A percentile compares a stretch with the other conserved stretches of the same genome.
phyloP scores from a whole-genome alignment of 768 basidiomycete genomes.

The Tephrocybe sp. region DNA sequence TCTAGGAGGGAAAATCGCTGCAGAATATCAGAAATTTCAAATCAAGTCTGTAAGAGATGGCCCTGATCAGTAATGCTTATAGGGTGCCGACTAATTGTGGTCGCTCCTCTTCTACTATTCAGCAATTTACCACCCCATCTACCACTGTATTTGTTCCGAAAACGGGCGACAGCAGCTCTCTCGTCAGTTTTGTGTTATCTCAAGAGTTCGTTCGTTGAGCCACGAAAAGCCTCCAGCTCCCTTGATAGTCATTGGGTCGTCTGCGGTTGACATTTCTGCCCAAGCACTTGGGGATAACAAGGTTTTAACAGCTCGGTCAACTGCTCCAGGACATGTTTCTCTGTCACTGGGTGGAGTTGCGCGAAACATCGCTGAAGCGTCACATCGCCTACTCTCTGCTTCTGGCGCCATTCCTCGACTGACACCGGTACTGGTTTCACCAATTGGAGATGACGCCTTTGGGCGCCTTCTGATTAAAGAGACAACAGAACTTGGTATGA shows the following conservation, averaged over 20 bases:
- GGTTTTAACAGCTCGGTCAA: constrained; percentile 55
- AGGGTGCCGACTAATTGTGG: constrained; percentile 1
- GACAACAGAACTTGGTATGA: constrained; percentile 65
- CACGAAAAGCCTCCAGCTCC: constrained; percentile 34
- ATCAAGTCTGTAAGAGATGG: constrained; percentile 32
- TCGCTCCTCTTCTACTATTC: neutral
- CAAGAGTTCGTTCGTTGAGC: neutral
- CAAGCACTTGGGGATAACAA: constrained; percentile 34
- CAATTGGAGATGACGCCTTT: constrained; percentile 76
- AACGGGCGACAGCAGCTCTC: neutral
- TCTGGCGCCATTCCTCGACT: constrained; percentile 28
- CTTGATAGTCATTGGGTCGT: constrained; percentile 78
- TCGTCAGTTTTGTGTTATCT: constrained; percentile 10
- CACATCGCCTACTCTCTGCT: constrained; percentile 59
- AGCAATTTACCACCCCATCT: constrained; percentile 3
- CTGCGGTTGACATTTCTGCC: constrained; percentile 88
- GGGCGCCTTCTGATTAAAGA: constrained; percentile 65
- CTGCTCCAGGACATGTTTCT: constrained; percentile 74
- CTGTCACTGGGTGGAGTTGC: constrained; percentile 87
- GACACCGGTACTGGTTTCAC: constrained; percentile 66
- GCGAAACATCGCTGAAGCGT: constrained; percentile 93
- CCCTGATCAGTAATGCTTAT: constrained; percentile 7
- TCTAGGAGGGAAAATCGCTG: constrained; percentile 76
- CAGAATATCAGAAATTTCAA: constrained; percentile 62
- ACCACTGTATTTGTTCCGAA: neutral